Evolutionary conservation across 2,329 filamentous ascomycete species (phyloP), one percentile per base, ranked within the genome.

Genomic region (Scedosporium boydii): DNA sequence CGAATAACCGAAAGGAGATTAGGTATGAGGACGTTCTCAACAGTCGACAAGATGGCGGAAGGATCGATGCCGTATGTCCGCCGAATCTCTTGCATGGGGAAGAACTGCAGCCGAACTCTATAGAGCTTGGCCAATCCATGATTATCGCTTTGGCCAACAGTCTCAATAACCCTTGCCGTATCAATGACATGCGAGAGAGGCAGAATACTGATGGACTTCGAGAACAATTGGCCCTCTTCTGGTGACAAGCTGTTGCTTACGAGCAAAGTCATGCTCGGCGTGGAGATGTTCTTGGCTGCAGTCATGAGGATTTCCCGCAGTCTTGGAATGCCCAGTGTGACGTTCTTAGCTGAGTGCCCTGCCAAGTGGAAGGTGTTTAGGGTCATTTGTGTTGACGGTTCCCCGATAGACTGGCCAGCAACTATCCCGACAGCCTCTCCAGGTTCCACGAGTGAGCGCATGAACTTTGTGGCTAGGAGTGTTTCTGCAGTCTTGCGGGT

Each of bases 281-380:
- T 99, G 46, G 91, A 90, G 65, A 98, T 97, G 56, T 88, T 84
- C 60, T 87, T 84, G 71, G 90, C 95, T 27, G 95, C 95, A 58
- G 95, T 98, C 95, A 99, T 99, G 67, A 99, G 84, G 69, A 99
- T 97, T 82, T 99, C 95, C 78, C 95, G 85, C 21, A 99, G 83
- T 77, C 95, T 91, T 64, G 95, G 95, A 71, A 99, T 98, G 90
- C 95, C 95, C 21, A 97, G 84, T 0, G 95, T 99, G 72, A 99
- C 96, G 83, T 99, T 99, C 82, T 97, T 98, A 34, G 95, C 89
- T 21, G 95, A 93, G 80, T 98, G 93, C 71, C 95, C 95, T 75
- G 95, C 95, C 84, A 99, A 90, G 83, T 99, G 95, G 85, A 99
- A 99, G 29, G 96, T 99, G 77, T 99, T 99, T 62, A 99, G 80